Base-by-base conservation (phyloP, 1,139 yeast genomes). In the Hemisphaericaspora xylanilytica region DNA sequence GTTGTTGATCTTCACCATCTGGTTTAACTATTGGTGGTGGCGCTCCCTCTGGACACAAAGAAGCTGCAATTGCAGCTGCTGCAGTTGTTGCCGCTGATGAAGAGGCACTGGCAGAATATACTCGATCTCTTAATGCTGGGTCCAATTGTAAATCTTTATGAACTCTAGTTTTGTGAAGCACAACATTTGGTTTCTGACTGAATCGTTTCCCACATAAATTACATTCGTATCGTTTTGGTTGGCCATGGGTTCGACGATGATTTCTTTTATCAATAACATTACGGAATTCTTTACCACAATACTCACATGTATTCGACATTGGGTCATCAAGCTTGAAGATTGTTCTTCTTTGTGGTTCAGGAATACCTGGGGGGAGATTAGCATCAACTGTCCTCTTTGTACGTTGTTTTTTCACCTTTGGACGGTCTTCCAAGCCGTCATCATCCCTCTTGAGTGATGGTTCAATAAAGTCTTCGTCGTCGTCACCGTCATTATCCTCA, bases 161-260 rank as follows among this genome's bases (percentile, higher is more conserved):
- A 17, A 49, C 48, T 21, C 43, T 44, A 8, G 49, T 46, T 38
- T 37, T 33, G 36, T 49, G 53, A 20, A 44, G 40, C 10, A 42
- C 39, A 26, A 49, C 45, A 35, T 49, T 49, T 11, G 50, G 37
- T 46, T 47, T 56, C 40, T 57, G 63, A 39, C 52, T 52, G 40
- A 56, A 57, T 17, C 49, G 45, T 18, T 58, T 55, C 31, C 47
- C 49, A 35, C 63, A 58, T 22, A 42, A 39, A 10, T 44, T 38
- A 45, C 61, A 58, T 31, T 42, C 43, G 33, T 42, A 40, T 26
- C 34, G 39, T 32, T 48, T 46, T 2, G 50, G 51, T 31, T 45
- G 49, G 9, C 48, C 41, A 42, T 49, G 53, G 4, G 51, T 42
- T 32, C 49, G 36, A 25, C 49, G 39, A 37, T 49, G 51, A 33